These are phyloP conservation scores for Aspergillus fumigatiaffinis DNA, from an alignment of 2,329 filamentous ascomycete genomes.

Conservation along the genomic window DNA sequence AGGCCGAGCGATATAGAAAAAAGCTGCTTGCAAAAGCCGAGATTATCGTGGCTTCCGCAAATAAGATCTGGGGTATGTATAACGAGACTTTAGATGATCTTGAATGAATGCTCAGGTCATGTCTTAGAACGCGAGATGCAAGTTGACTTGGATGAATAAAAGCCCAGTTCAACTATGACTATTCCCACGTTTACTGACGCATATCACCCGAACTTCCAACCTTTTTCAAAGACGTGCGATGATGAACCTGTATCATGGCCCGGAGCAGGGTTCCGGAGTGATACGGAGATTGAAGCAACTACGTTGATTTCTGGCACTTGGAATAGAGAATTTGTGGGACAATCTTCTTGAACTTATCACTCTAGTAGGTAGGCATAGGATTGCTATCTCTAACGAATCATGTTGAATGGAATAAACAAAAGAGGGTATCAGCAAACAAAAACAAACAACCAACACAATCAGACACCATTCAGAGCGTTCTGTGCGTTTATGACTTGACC, in stretches of 20 bases:
- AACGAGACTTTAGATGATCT: background rate
- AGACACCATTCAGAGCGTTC: constrained; percentile 37
- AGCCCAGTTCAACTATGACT: background rate
- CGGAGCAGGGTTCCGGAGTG: too few relatives aligned
- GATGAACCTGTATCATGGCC: too few relatives aligned
- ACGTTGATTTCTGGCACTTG: background rate
- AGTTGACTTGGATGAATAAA: constrained; percentile 32
- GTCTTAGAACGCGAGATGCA: constrained; percentile 34
- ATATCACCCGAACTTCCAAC: background rate
- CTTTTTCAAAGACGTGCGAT: background rate
- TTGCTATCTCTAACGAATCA: background rate
- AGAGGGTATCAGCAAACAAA: background rate
- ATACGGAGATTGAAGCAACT: too few relatives aligned
- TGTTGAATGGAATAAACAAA: background rate
- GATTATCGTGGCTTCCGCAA: constrained; percentile 65
- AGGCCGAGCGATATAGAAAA: constrained; percentile 58
- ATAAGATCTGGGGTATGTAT: constrained; percentile 58
- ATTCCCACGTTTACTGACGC: background rate
- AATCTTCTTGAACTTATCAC: background rate
- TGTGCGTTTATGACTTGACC: constrained; percentile 43
- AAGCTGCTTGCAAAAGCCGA: constrained; percentile 65
- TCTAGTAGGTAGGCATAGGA: background rate
- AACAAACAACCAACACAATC: background rate
- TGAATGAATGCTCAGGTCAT: background rate
- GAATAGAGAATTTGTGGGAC: background rate